Percentiles rank a stretch among this genome's conserved stretches.
phyloP scores from a whole-genome alignment of 192 early-diverging fungal species.

The Entrophospora sp. region DNA sequence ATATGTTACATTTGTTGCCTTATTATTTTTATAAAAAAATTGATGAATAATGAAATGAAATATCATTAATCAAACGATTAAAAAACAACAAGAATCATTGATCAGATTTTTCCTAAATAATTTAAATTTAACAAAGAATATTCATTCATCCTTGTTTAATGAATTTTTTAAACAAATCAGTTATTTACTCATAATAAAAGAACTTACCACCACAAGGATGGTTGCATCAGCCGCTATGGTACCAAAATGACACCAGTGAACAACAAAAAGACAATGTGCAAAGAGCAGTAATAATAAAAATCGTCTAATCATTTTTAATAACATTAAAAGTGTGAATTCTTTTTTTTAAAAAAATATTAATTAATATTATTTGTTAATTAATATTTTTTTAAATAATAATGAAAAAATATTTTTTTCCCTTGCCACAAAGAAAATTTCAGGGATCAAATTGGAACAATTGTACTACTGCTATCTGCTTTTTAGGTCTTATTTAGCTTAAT shows the following conservation, averaged over 20 bases:
- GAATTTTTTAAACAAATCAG: no score
- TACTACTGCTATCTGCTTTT: no score
- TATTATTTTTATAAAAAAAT: no score
- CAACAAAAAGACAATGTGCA: slow-evolving; percentile 8
- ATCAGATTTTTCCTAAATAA: background rate
- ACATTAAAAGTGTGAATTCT: no score
- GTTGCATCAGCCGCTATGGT: slow-evolving; percentile 21
- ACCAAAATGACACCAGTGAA: background rate
- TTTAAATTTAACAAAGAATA: background rate
- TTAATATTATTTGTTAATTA: no score
- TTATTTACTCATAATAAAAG: background rate
- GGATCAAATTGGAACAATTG: no score
- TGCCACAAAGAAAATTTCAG: no score
- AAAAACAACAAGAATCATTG: background rate
- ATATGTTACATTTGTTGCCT: slow-evolving; percentile 49
- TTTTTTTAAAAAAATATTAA: no score
- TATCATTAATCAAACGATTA: background rate
- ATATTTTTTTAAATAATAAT: no score
- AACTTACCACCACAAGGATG: slow-evolving; percentile 32
- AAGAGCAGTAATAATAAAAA: slow-evolving; percentile 2
- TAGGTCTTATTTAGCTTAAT: no score
- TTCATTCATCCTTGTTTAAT: background rate
- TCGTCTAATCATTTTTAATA: slow-evolving; percentile 7
- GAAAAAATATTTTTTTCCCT: no score
- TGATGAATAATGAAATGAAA: background rate